phyloP scores from a whole-genome alignment of 176 grass and related monocot genomes.

The Carex cristatella region DNA sequence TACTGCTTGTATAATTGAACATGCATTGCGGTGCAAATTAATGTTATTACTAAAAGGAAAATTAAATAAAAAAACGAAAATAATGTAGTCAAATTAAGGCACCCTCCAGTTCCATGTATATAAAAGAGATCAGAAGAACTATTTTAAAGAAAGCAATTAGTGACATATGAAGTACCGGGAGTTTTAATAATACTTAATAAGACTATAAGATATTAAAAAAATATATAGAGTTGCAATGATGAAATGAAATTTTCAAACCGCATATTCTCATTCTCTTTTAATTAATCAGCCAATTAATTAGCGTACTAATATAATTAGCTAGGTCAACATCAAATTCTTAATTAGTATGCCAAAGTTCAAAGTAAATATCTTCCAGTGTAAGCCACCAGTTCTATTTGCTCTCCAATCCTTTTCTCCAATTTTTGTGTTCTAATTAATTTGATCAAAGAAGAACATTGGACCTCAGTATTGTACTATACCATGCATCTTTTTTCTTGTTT shows the following conservation, averaged over 20 bases:
- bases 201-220: neutral
- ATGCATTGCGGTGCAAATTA: neutral
- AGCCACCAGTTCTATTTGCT: neutral
- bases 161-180: neutral
- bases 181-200: neutral
- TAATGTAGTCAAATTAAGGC: neutral
- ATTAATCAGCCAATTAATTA: conserved; percentile 17
- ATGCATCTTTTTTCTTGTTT: neutral
- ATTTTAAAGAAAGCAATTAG: neutral
- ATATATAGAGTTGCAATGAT: neutral
- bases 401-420: neutral
- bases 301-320: neutral
- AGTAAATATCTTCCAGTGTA: neutral
- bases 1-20: neutral
- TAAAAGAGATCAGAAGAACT: neutral
- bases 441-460: neutral
- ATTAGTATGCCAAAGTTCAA: neutral
- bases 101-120: neutral
- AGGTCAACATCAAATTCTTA: conserved; percentile 22
- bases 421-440: neutral
- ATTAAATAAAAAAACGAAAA: neutral
- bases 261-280: neutral
- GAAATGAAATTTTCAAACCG: neutral
- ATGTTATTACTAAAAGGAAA: neutral
- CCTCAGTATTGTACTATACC: neutral